Evolutionary conservation across 768 basidiomycete genomes (phyloP).

Genomic region (Tephrocybe sp.): DNA sequence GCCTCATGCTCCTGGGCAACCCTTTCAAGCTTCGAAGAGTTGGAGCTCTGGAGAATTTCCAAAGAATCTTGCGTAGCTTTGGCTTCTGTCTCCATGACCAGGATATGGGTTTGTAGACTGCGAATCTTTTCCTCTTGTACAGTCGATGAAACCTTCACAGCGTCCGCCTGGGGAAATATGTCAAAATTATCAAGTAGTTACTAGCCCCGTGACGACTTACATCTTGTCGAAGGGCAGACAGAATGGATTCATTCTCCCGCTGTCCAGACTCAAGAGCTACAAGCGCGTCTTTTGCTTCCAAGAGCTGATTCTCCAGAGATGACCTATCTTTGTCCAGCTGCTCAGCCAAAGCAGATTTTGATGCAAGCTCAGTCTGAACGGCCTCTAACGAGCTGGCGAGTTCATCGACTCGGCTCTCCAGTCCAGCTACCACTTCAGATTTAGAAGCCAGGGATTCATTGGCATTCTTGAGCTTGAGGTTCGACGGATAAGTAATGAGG

Average conservation of each 20-base stretch:
- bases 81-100: slow-evolving; percentile 51
- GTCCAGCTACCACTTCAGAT: slow-evolving; percentile 43
- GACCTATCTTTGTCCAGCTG: slow-evolving; percentile 51
- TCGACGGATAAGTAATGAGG: neutral
- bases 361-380: slow-evolving; percentile 45
- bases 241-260: slow-evolving; percentile 29
- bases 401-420: slow-evolving; percentile 53
- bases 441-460: slow-evolving; percentile 55
- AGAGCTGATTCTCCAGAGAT: slow-evolving; percentile 48
- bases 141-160: slow-evolving; percentile 38
- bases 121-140: slow-evolving; percentile 48
- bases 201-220: slow-evolving; percentile 35
- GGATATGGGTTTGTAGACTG: slow-evolving; percentile 49
- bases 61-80: slow-evolving; percentile 51
- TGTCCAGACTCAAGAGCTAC: slow-evolving; percentile 32
- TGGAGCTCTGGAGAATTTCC: slow-evolving; percentile 45
- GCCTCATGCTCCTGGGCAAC: slow-evolving; percentile 65
- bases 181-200: neutral
- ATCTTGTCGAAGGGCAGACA: slow-evolving; percentile 47
- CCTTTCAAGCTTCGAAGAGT: slow-evolving; percentile 40
- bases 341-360: slow-evolving; percentile 43
- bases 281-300: slow-evolving; percentile 40
- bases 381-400: slow-evolving; percentile 51
- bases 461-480: slow-evolving; percentile 57
- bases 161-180: slow-evolving; percentile 45